phyloP scores from a whole-genome alignment of 2,329 filamentous ascomycete species.

The Berkeleyomyces basicola region DNA sequence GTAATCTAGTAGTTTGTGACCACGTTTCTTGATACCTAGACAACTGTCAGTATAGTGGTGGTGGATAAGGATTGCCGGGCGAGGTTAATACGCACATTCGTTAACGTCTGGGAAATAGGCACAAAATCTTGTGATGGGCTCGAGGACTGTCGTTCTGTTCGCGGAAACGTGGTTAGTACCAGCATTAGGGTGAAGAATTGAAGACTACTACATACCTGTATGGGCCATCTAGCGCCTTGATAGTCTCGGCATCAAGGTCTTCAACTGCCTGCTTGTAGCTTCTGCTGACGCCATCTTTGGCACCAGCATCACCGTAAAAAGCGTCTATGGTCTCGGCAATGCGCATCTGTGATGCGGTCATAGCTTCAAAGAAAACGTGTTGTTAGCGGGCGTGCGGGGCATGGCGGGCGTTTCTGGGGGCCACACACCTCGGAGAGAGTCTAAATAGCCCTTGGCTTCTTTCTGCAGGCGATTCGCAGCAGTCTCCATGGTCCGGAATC shows the following conservation, averaged over 20 bases:
- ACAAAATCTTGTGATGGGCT: slow-evolving; percentile 91
- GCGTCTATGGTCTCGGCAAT: slow-evolving; percentile 99
- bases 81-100: slow-evolving; percentile 48
- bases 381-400: neutral
- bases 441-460: slow-evolving; percentile 94
- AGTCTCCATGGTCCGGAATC: slow-evolving; percentile 94
- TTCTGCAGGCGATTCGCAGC: slow-evolving; percentile 86
- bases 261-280: slow-evolving; percentile 98
- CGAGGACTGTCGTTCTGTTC: slow-evolving; percentile 67
- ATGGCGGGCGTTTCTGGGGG: neutral
- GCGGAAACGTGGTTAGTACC: slow-evolving; percentile 6
- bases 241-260: slow-evolving; percentile 92
- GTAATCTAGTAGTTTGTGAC: slow-evolving; percentile 97
- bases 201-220: slow-evolving; percentile 44
- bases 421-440: slow-evolving; percentile 65
- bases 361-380: slow-evolving; percentile 38
- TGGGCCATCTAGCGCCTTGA: slow-evolving; percentile 92
- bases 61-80: neutral
- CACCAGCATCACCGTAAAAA: slow-evolving; percentile 93
- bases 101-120: slow-evolving; percentile 98
- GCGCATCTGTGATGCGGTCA: slow-evolving; percentile 98
- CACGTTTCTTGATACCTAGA: slow-evolving; percentile 88
- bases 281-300: slow-evolving; percentile 83
- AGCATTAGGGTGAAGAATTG: neutral
- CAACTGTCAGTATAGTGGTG: slow-evolving; percentile 7